Evolutionary conservation across 441 rosid species (phyloP).

Genomic region (Erodium moschatum): DNA sequence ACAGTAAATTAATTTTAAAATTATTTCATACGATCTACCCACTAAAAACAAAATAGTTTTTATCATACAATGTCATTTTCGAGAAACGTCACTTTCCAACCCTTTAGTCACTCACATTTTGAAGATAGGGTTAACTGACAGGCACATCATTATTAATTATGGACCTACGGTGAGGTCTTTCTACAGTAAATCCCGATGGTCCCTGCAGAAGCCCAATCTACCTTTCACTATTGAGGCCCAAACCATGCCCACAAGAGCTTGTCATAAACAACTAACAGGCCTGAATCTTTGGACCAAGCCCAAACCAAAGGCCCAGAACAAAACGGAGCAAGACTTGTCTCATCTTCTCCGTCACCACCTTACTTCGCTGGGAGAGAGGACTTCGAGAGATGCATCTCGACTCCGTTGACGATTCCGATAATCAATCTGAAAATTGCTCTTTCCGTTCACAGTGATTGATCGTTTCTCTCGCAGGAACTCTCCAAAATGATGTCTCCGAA

Average conservation of each 20-base stretch:
- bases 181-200: too few relatives aligned
- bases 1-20: too few relatives aligned
- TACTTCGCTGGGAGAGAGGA: not conserved
- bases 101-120: too few relatives aligned
- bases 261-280: not conserved
- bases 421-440: too few relatives aligned
- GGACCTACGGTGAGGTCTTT: too few relatives aligned
- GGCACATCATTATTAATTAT: too few relatives aligned
- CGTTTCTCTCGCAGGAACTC: not conserved
- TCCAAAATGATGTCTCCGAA: constrained; percentile 64
- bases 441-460: not conserved
- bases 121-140: too few relatives aligned
- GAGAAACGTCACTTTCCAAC: too few relatives aligned
- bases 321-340: not conserved
- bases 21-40: too few relatives aligned
- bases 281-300: not conserved
- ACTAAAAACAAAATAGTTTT: too few relatives aligned
- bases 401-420: not conserved
- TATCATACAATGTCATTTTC: too few relatives aligned
- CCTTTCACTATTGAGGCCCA: not conserved
- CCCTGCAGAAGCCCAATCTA: not conserved
- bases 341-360: not conserved
- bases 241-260: not conserved
- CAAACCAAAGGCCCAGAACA: not conserved
- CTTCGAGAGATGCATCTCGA: not conserved